These are phyloP conservation scores for Euphorbia corollata DNA, from an alignment of 441 rosid genomes.

Conservation along the genomic window DNA sequence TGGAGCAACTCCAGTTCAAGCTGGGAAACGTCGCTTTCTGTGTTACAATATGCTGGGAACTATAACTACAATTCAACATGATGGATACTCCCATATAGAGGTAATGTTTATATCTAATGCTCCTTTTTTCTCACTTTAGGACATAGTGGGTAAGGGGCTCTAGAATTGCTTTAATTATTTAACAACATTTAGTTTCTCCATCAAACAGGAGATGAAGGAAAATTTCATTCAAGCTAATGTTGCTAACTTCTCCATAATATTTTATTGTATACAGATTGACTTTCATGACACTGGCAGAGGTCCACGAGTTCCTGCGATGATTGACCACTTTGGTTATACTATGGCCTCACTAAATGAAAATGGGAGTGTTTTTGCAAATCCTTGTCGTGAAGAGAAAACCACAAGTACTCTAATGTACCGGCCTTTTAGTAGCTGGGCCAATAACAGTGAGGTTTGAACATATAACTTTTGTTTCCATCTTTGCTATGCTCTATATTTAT, in stretches of 20 bases:
- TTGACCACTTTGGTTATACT: conserved; percentile 87
- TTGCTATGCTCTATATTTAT: not conserved
- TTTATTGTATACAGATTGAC: conserved; percentile 52
- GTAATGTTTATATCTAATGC: conserved; percentile 28
- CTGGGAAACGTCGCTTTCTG: conserved; percentile 72
- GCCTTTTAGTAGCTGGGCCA: conserved; percentile 87
- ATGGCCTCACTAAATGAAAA: conserved; percentile 81
- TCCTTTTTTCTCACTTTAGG: conserved; percentile 1
- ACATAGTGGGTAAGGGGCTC: conserved; percentile 2
- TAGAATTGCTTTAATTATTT: not conserved
- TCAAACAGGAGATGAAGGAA: not conserved
- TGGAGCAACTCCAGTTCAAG: conserved; percentile 64
- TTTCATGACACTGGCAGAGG: conserved; percentile 95
- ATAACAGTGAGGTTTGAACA: conserved; percentile 72
- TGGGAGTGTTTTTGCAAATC: conserved; percentile 90
- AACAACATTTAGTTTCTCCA: not conserved
- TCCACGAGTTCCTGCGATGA: conserved; percentile 89
- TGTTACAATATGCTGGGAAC: conserved; percentile 92
- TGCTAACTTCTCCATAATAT: conserved; percentile 19
- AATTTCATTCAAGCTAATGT: conserved; percentile 5
- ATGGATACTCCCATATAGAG: conserved; percentile 91
- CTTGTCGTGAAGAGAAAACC: conserved; percentile 81
- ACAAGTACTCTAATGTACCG: conserved; percentile 94
- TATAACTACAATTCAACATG: conserved; percentile 75
- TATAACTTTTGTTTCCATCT: not conserved